phyloP scores from a whole-genome alignment of 805 yeast genomes.

The Cyberlindnera saturnus region DNA sequence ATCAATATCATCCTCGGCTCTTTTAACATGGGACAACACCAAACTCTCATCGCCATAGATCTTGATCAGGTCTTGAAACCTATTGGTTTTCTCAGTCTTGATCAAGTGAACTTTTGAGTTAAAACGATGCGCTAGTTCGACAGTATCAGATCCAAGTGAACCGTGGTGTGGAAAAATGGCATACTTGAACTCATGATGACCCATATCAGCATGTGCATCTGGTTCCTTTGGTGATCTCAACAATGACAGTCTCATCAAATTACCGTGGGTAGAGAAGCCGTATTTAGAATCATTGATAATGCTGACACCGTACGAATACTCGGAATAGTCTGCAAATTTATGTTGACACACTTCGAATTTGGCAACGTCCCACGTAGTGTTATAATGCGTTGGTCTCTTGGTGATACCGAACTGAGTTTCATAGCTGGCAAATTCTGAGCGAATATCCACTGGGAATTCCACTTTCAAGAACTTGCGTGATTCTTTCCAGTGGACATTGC shows the following conservation, averaged over 20 bases:
- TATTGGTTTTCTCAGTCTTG: constrained; percentile 2
- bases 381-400: constrained; percentile 88
- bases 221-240: constrained; percentile 92
- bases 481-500: constrained; percentile 81
- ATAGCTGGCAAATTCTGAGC: constrained; percentile 71
- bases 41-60: constrained; percentile 48
- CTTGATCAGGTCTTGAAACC: constrained; percentile 27
- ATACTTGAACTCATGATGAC: constrained; percentile 72
- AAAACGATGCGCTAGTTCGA: constrained; percentile 72
- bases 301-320: constrained; percentile 79
- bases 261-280: constrained; percentile 94
- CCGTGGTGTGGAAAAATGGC: constrained; percentile 83
- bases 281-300: constrained; percentile 80
- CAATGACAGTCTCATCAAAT: constrained; percentile 77
- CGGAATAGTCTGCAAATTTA: constrained; percentile 89
- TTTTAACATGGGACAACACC: constrained; percentile 70
- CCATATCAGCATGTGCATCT: constrained; percentile 93
- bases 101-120: constrained; percentile 43
- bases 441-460: constrained; percentile 86
- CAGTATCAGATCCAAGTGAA: constrained; percentile 53
- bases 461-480: constrained; percentile 84
- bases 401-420: constrained; percentile 95
- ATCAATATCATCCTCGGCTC: constrained; percentile 78
- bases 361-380: constrained; percentile 95
- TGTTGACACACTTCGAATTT: constrained; percentile 95